These are phyloP conservation scores for Macroventuria anomochaeta DNA, from an alignment of 2,329 filamentous ascomycete species.

Conservation along the genomic window DNA sequence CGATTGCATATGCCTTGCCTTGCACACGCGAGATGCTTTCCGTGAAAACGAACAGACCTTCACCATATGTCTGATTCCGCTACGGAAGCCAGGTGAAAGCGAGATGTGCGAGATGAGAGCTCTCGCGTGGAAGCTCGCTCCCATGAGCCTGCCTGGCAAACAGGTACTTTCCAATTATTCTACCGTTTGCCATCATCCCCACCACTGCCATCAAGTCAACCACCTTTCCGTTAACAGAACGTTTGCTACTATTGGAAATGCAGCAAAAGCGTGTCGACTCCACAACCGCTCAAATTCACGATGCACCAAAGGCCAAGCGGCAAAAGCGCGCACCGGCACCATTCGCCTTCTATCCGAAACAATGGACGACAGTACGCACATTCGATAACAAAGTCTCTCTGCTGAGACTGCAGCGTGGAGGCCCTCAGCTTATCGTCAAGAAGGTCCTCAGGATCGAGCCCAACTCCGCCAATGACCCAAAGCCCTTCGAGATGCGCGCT, in stretches of 20 bases:
- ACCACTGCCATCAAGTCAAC: not conserved
- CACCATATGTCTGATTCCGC: not conserved
- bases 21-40: not conserved
- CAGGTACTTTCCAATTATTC: not conserved
- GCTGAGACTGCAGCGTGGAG: not conserved
- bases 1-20: not conserved
- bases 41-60: not conserved
- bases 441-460: constrained; percentile 23
- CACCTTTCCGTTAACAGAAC: not conserved
- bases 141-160: not conserved
- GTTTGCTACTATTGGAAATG: not conserved
- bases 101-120: not conserved
- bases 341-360: not conserved
- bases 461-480: not conserved
- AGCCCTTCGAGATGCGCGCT: constrained; percentile 22
- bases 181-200: not conserved
- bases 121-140: not conserved
- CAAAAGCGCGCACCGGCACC: not conserved
- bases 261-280: constrained; percentile 2
- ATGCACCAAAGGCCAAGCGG: constrained; percentile 1
- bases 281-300: not conserved
- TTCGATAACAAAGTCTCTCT: not conserved
- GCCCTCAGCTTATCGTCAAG: constrained; percentile 22
- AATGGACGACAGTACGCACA: not conserved
- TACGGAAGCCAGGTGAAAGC: constrained; percentile 1